phyloP scores from a whole-genome alignment of 768 basidiomycete genomes.

The Boletus rubescentipes region DNA sequence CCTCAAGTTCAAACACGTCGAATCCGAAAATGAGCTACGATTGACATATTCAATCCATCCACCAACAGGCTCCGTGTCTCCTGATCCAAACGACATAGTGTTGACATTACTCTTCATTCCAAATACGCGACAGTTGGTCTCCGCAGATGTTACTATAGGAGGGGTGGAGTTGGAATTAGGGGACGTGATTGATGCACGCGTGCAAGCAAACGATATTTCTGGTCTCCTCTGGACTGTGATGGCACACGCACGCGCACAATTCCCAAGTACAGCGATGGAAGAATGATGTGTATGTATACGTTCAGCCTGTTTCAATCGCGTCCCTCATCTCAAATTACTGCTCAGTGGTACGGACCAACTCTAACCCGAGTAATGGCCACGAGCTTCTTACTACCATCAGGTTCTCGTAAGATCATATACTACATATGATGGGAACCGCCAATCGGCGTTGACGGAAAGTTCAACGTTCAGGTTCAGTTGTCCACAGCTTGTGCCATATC shows the following conservation, averaged over 20 bases:
- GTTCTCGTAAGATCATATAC: background rate
- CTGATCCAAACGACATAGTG: constrained; percentile 36
- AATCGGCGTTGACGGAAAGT: too few relatives aligned
- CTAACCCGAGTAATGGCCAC: too few relatives aligned
- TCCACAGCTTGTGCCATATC: too few relatives aligned
- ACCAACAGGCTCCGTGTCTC: constrained; percentile 24
- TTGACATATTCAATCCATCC: constrained; percentile 58
- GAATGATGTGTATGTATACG: background rate
- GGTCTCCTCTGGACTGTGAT: constrained; percentile 64
- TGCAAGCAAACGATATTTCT: constrained; percentile 63
- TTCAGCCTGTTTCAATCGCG: too few relatives aligned
- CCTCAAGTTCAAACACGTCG: constrained; percentile 56
- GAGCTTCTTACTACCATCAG: background rate
- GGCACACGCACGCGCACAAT: constrained; percentile 38
- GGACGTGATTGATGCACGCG: constrained; percentile 60
- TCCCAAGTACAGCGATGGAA: background rate
- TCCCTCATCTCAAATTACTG: too few relatives aligned
- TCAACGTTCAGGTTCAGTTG: too few relatives aligned
- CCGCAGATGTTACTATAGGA: constrained; percentile 56
- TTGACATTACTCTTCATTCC: constrained; percentile 68
- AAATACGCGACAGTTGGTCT: constrained; percentile 62
- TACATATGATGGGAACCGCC: too few relatives aligned
- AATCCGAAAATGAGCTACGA: constrained; percentile 75
- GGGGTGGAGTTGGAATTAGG: constrained; percentile 52
- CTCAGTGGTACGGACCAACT: too few relatives aligned